Evolutionary conservation across 441 rosid genomes (phyloP).

Genomic region (Adansonia grandidieri): DNA sequence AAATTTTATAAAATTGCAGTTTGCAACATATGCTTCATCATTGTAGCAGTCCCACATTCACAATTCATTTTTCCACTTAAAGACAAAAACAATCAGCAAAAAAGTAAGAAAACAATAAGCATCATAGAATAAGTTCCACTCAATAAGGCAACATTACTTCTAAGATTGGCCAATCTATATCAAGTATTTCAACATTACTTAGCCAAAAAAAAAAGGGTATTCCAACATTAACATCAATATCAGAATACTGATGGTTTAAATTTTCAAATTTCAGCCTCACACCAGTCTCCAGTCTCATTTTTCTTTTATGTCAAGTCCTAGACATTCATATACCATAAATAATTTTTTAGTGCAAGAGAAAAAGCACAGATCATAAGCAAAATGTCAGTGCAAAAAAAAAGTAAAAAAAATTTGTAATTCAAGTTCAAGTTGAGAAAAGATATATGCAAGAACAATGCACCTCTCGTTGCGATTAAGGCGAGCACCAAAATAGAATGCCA

Average conservation of each 20-base stretch:
- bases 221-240: not conserved
- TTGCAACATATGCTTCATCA: not conserved
- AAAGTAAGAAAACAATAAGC: not conserved
- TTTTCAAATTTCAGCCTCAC: not conserved
- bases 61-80: not conserved
- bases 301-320: not conserved
- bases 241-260: not conserved
- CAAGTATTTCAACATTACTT: not conserved
- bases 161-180: not conserved
- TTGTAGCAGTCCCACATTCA: not conserved
- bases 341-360: not conserved
- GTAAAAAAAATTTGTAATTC: not conserved
- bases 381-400: not conserved
- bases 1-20: not conserved
- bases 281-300: not conserved
- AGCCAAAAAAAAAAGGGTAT: too few species aligned
- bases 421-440: not conserved
- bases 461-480: constrained; percentile 72
- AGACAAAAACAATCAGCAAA: not conserved
- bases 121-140: not conserved
- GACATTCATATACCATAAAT: constrained; percentile 1
- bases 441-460: constrained; percentile 31
- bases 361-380: not conserved
- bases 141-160: constrained; percentile 3
- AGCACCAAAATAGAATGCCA: constrained; percentile 80